Conservation (phyloP, 257 asterid genomes). For the Solanum megistacrolobum region DNA sequence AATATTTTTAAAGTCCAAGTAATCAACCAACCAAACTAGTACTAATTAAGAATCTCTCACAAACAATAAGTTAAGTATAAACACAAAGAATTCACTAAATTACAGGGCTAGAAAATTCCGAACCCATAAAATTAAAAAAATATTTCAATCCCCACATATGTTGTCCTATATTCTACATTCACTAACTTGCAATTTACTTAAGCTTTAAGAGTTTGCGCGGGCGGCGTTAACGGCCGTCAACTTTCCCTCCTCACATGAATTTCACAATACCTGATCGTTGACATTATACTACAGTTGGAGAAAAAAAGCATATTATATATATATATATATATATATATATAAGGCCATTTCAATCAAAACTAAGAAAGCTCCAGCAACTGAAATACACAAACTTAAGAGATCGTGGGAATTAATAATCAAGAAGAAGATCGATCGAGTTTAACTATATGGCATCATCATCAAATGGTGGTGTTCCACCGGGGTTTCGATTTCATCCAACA, state of each 20-base stretch:
- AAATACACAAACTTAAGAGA: not conserved
- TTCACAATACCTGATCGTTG: conserved; percentile 10
- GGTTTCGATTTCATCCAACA: conserved; percentile 85
- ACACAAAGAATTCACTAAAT: not conserved
- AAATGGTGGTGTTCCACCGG: conserved; percentile 83
- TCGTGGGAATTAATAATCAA: not conserved
- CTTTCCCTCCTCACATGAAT: conserved; percentile 22
- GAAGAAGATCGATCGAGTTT: not conserved
- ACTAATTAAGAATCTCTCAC: not conserved
- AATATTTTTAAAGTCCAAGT: too few relatives aligned
- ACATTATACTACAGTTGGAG: conserved; percentile 3
- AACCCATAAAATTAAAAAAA: not conserved
- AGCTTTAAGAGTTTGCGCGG: conserved; percentile 64
- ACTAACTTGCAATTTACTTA: conserved; percentile 35
- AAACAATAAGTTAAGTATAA: too few relatives aligned
- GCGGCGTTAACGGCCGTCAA: conserved; percentile 92
- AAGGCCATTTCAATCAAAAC: not conserved
- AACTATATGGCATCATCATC: conserved; percentile 30
- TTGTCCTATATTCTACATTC: not conserved
- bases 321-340: not conserved
- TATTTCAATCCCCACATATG: not conserved
- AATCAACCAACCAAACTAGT: not conserved
- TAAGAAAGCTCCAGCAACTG: not conserved
- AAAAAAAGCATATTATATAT: not conserved
- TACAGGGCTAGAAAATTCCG: not conserved